Evolutionary conservation across 495 filamentous ascomycete species (phyloP).

Genomic region (Trichoderma asperelloides): DNA sequence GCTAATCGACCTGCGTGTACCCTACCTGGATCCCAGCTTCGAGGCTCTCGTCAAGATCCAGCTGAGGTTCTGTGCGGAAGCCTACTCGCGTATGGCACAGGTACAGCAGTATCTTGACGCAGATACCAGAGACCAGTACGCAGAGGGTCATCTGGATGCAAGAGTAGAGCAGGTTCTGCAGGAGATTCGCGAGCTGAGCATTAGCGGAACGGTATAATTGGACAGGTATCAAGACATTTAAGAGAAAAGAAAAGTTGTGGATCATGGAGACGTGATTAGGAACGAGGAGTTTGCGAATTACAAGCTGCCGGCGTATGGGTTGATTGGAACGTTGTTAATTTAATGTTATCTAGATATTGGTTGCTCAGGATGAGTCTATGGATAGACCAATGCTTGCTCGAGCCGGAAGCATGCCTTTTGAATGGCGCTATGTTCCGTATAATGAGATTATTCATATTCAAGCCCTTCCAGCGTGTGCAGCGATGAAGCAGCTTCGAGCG

Average conservation of each 20-base stretch:
- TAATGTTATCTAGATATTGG: constrained; percentile 5
- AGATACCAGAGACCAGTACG: constrained; percentile 94
- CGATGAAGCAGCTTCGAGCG: neutral
- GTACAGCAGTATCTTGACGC: constrained; percentile 97
- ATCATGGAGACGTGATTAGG: neutral
- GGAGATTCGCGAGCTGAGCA: constrained; percentile 94
- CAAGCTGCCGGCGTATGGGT: constrained; percentile 2
- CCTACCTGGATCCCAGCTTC: constrained; percentile 92
- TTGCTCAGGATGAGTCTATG: constrained; percentile 1
- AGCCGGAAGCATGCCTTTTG: neutral
- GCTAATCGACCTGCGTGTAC: constrained; percentile 91
- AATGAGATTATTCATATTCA: neutral
- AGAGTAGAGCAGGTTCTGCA: constrained; percentile 93
- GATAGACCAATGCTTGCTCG: neutral
- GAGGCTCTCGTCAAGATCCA: constrained; percentile 98
- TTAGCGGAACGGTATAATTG: constrained; percentile 51
- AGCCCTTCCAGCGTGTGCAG: neutral
- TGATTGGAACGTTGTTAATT: neutral
- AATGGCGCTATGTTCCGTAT: neutral
- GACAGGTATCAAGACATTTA: neutral
- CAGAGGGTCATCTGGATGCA: constrained; percentile 82
- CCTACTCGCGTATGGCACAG: constrained; percentile 94
- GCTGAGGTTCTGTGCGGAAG: constrained; percentile 93
- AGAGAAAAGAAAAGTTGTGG: neutral
- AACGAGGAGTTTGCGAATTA: neutral